Percentiles rank a stretch among this genome's conserved stretches.
These are phyloP conservation scores for Phragmites australis DNA, from an alignment of 176 grass and related monocot genomes.

Conservation along the genomic window DNA sequence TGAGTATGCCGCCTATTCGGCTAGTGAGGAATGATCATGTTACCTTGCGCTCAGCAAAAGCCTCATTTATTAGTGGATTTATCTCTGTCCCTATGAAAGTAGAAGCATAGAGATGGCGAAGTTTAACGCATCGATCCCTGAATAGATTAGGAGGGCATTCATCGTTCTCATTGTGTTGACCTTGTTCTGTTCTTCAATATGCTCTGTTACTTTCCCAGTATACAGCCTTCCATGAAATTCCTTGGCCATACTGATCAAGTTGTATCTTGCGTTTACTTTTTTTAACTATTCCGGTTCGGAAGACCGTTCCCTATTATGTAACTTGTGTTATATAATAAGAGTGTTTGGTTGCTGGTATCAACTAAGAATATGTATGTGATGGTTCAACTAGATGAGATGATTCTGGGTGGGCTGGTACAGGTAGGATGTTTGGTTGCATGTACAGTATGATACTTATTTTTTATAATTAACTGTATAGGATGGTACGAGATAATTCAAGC, in stretches of 20 bases:
- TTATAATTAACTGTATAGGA: too few species aligned
- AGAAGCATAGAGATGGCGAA: constrained; percentile 10
- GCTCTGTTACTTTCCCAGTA: neutral
- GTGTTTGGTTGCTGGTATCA: too few species aligned
- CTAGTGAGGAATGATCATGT: constrained; percentile 10
- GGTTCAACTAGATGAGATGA: too few species aligned
- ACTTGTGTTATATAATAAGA: too few species aligned
- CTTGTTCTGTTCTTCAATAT: neutral
- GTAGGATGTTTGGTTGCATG: too few species aligned
- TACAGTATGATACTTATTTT: too few species aligned
- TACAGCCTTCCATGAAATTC: neutral
- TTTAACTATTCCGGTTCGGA: too few species aligned
- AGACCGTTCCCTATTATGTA: too few species aligned
- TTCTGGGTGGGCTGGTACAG: too few species aligned
- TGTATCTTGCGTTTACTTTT: neutral
- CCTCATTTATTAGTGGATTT: neutral
- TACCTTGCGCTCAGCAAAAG: neutral
- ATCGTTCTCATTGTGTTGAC: neutral
- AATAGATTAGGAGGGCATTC: neutral
- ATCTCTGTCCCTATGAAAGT: constrained; percentile 28
- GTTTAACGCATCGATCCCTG: neutral
- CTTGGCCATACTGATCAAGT: neutral
- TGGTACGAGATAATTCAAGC: too few species aligned
- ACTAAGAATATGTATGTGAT: too few species aligned
- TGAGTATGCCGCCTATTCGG: neutral